These are phyloP conservation scores for Gaultheria prostrata DNA, from an alignment of 148 eudicot species.

Conservation along the genomic window DNA sequence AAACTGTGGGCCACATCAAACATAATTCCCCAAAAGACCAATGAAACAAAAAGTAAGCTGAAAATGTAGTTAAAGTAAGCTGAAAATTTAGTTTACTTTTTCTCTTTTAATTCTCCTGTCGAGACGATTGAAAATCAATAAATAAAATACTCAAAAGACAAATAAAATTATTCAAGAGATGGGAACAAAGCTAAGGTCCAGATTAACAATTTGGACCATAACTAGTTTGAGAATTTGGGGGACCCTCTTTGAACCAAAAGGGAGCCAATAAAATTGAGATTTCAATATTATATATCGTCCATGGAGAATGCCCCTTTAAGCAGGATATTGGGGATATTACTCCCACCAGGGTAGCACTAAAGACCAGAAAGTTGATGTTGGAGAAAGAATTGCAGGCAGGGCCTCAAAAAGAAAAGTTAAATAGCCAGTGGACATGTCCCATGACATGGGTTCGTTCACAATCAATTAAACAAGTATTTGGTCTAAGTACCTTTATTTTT, in stretches of 20 bases:
- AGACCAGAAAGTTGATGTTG: background rate
- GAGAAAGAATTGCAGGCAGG: conserved; percentile 10
- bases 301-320: background rate
- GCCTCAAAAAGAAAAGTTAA: background rate
- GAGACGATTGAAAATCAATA: too few species aligned
- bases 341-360: background rate
- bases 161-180: background rate
- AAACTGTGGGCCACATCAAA: background rate
- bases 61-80: background rate
- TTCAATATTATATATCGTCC: background rate
- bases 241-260: background rate
- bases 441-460: background rate
- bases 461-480: background rate
- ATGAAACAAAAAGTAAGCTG: background rate
- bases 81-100: background rate
- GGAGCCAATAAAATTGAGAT: background rate
- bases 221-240: background rate
- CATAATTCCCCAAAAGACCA: background rate
- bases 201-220: background rate
- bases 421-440: background rate
- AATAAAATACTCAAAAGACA: too few species aligned
- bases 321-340: conserved; percentile 15
- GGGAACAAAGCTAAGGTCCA: background rate
- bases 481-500: background rate
- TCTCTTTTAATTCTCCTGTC: too few species aligned